Base-by-base conservation (phyloP, 495 filamentous ascomycete genomes). In the Aspergillus conjunctus region DNA sequence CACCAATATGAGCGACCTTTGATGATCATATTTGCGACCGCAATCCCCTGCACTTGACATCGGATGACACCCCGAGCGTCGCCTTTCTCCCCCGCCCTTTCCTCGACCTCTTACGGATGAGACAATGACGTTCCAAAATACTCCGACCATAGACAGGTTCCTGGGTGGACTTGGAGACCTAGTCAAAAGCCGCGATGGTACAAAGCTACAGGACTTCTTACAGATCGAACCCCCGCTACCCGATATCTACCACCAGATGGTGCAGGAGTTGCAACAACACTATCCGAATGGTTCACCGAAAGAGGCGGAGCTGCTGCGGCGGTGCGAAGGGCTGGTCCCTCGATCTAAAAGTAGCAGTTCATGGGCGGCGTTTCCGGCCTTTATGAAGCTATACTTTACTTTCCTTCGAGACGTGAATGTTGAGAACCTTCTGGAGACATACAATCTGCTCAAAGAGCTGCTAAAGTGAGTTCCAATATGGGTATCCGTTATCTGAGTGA, bases 361-460 rank as follows among this genome's bases (percentile, higher is more conserved):
- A 1, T 94, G 91, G 88, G 80, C 84, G 0, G 83, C 87, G 0
- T 93, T 96, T 66, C 78, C 86, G 33, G 82, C 84, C 0, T 93
- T 95, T 67, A 81, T 93, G 69, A 87, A 84, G 67, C 84, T 88
- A 26, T 97, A 94, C 65, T 81, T 95, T 52, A 77, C 79, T 33
- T 97, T 91, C 66, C 81, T 92, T 72, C 81, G 91, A 44, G 90
- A 93, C 64, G 85, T 91, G 20, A 83, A 92, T 66, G 85, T 89
- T 30, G 79, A 86, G 4, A 87, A 93, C 67, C 75, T 93, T 5
- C 76, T 96, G 18, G 81, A 85, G 31, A 88, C 92, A 3, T 91
- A 95, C 68, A 81, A 88, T 39, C 71, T 85, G 59, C 82, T 95
- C 58, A 92, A 85, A 64, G 82, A 78, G 14, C 72, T 96, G 20